Evolutionary conservation across 2,329 filamentous ascomycete genomes (phyloP), one percentile per base, ranked within the genome.

Genomic region (Ascochyta clinopodiicola): DNA sequence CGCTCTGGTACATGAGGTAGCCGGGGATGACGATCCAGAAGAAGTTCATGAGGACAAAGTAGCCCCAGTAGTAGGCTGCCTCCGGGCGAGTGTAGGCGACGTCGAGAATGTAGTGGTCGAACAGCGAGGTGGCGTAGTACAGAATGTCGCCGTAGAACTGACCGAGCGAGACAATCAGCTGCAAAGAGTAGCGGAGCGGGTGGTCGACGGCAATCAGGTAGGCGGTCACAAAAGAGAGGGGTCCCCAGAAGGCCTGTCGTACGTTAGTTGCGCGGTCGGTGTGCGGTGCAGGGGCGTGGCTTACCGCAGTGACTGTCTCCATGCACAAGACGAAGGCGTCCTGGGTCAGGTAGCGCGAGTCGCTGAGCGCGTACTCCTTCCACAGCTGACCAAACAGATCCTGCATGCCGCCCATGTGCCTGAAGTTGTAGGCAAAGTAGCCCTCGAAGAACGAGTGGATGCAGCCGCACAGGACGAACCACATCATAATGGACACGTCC

Each of bases 351-450:
- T 96, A 96, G 38, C 92, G 84, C 50, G 92, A 96, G 77, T 96
- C 92, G 2, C 90, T 93, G 31, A 93, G 82, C 3, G 90, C 84
- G 73, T 96, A 96, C 76, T 96, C 92, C 72, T 96, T 96, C 92
- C 92, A 96, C 39, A 96, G 80, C 78, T 96, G 91, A 2, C 88
- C 91, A 52, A 93, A 88, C 7, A 95, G 77, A 50, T 88, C 86
- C 71, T 92, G 88, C 56, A 85, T 85, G 10, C 83, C 79, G 0
- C 87, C 85, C 72, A 96, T 82, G 22, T 78, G 79, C 21, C 79
- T 76, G 72, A 91, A 88, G 71, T 93, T 86, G 60, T 84, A 75
- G 59, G 92, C 82, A 71, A 92, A 96, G 75, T 96, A 96, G 34
- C 88, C 90, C 79, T 96, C 92, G 73, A 96, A 96, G 69, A 89